phyloP scores from a whole-genome alignment of 1,284 basidiomycete species.

The Ceratobasidium sp. region DNA sequence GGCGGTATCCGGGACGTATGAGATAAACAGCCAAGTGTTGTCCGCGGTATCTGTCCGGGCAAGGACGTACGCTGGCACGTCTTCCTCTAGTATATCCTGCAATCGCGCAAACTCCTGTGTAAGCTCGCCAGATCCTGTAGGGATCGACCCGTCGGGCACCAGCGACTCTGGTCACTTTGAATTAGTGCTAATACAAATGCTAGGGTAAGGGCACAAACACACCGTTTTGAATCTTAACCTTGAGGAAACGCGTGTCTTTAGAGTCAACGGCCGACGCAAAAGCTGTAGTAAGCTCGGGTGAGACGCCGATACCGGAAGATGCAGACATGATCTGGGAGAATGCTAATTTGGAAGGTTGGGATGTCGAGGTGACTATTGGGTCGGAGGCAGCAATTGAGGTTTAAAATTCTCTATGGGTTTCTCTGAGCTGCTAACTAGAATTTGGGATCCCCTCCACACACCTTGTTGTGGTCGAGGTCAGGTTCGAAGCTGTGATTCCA shows the following conservation, averaged over 20 bases:
- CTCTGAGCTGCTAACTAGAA: not conserved
- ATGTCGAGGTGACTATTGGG: not conserved
- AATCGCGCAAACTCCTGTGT: conserved; percentile 71
- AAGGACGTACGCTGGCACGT: conserved; percentile 79
- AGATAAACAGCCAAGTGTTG: conserved; percentile 76
- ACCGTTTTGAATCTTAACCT: conserved; percentile 81
- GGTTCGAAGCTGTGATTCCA: not conserved
- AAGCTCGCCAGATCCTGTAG: conserved; percentile 63
- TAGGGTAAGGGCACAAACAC: conserved; percentile 51
- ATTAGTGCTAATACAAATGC: conserved; percentile 16
- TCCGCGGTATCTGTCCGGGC: conserved; percentile 69
- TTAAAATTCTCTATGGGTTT: not conserved
- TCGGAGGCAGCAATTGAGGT: not conserved
- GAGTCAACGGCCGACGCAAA: conserved; percentile 71
- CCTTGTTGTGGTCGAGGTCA: not conserved
- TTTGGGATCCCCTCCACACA: not conserved
- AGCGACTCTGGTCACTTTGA: conserved; percentile 69
- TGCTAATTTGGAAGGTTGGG: conserved; percentile 5
- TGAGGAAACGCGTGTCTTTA: conserved; percentile 73
- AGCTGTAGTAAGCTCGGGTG: conserved; percentile 55
- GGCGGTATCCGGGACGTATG: conserved; percentile 81
- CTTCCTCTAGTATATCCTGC: conserved; percentile 69
- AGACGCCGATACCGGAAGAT: conserved; percentile 66
- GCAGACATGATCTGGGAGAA: conserved; percentile 69
- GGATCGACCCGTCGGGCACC: conserved; percentile 67